Base-by-base conservation (phyloP, 179 eudicot species). In the Silene vulgaris region DNA sequence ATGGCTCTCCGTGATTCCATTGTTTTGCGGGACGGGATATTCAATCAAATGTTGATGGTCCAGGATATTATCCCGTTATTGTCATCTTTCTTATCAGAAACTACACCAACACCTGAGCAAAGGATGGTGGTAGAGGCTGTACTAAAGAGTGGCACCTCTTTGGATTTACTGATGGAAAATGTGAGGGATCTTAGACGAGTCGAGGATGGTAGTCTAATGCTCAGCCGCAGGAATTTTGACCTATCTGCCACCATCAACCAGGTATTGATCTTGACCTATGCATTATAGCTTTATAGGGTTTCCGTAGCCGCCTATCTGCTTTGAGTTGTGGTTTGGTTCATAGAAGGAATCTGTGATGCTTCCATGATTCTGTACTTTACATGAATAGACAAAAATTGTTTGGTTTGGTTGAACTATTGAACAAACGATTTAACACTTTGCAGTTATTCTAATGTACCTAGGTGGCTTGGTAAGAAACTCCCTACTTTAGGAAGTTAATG, bases 11-110 rank as follows among this genome's bases (percentile, higher is more conserved):
- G 80, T 63, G 89, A 90, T 79, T 84, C 84, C 1, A 82, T 81
- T 75, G 88, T 82, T 80, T 87, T 77, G 60, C 78, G 85, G 9
- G 82, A 82, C 75, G 90, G 86, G 37, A 83, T 84, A 84, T 79
- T 87, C 48, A 85, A 84, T 82, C 89, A 89, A 74, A 88, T 88
- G 90, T 81, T 83, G 74, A 83, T 84, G 8, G 93, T 89, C 26
- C 80, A 87, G 85, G 84, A 83, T 74, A 89, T 88, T 32, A 77
- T 85, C 69, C 84, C 82, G 43, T 80, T 86, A 1, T 71, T 88
- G 19, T 88, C 88, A 72, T 87, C 90, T 35, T 76, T 86, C 78
- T 85, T 89, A 21, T 60, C 85, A 74, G 91, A 88, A 80, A 88
- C 87, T 61, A 82, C 86, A 63, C 77, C 89, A 56, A 82, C 87